phyloP scores from a whole-genome alignment of 2,329 filamentous ascomycete species.

The Aspergillus sp. region DNA sequence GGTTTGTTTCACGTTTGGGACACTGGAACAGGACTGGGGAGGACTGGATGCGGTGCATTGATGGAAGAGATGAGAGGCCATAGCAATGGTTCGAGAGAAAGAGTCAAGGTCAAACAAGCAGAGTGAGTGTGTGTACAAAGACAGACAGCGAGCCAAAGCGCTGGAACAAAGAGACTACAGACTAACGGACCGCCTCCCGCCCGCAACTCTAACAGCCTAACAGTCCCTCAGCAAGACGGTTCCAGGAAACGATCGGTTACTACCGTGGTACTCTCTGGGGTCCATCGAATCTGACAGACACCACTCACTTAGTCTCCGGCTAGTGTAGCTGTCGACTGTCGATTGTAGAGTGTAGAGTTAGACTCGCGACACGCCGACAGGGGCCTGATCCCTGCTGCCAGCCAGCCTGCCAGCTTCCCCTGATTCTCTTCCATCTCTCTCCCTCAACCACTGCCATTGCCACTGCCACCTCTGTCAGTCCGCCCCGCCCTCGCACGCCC shows the following conservation, averaged over 20 bases:
- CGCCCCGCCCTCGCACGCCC: slow-evolving; percentile 21
- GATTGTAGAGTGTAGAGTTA: too few relatives aligned
- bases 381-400: not conserved
- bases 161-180: slow-evolving; percentile 16
- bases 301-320: not conserved
- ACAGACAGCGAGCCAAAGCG: slow-evolving; percentile 13
- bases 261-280: not conserved
- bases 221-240: not conserved
- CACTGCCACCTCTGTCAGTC: slow-evolving; percentile 7
- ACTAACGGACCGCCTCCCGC: slow-evolving; percentile 26
- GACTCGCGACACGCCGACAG: not conserved
- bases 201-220: slow-evolving; percentile 21
- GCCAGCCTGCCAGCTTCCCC: not conserved
- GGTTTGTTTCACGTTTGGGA: not conserved
- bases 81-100: not conserved
- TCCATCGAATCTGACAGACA: not conserved
- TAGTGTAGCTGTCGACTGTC: too few relatives aligned
- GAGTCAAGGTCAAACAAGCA: not conserved
- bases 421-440: not conserved
- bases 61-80: too few relatives aligned
- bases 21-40: not conserved
- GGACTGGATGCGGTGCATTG: too few relatives aligned
- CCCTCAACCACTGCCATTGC: not conserved
- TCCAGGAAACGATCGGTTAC: not conserved
- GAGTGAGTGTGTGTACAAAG: not conserved